These are phyloP conservation scores for Penicillium macrosclerotiorum DNA, from an alignment of 495 filamentous ascomycete species.

Conservation along the genomic window DNA sequence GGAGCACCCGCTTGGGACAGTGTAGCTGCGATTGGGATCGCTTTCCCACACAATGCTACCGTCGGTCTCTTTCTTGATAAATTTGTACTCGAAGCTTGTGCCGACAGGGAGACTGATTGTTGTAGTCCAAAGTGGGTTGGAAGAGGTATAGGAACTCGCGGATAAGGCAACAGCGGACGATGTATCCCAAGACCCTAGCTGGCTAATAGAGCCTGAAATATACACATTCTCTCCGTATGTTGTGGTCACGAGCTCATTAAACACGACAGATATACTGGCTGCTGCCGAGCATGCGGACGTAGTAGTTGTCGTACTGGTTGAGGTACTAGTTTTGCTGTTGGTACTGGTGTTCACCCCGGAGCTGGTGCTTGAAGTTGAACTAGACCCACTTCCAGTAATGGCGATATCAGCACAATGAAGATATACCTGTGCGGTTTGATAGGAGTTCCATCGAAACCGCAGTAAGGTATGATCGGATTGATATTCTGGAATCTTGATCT, in stretches of 20 bases:
- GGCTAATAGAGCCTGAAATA: slow-evolving; percentile 49
- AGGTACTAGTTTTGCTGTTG: not conserved
- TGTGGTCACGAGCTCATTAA: slow-evolving; percentile 5
- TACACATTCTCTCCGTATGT: slow-evolving; percentile 32
- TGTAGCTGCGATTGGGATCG: slow-evolving; percentile 56
- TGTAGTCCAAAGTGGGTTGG: slow-evolving; percentile 54
- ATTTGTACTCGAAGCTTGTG: slow-evolving; percentile 61
- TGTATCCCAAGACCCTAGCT: slow-evolving; percentile 55
- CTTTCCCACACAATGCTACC: slow-evolving; percentile 58
- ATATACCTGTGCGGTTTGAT: slow-evolving; percentile 56
- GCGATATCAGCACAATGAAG: slow-evolving; percentile 55
- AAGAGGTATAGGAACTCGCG: slow-evolving; percentile 47
- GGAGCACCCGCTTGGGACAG: slow-evolving; percentile 44
- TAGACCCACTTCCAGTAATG: slow-evolving; percentile 22
- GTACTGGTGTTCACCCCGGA: not conserved
- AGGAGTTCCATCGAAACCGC: slow-evolving; percentile 56
- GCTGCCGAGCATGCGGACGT: slow-evolving; percentile 2
- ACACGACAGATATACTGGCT: slow-evolving; percentile 1
- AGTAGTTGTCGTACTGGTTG: not conserved
- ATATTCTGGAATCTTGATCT: slow-evolving; percentile 49
- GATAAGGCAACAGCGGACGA: slow-evolving; percentile 46
- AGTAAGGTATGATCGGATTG: slow-evolving; percentile 49
- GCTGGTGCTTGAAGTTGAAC: not conserved
- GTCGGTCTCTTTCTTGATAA: slow-evolving; percentile 51
- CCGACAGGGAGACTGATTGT: slow-evolving; percentile 49